Evolutionary conservation across 192 early-diverging fungal species (phyloP), one percentile per base, ranked within the genome.

Genomic region (Podila clonocystis): DNA sequence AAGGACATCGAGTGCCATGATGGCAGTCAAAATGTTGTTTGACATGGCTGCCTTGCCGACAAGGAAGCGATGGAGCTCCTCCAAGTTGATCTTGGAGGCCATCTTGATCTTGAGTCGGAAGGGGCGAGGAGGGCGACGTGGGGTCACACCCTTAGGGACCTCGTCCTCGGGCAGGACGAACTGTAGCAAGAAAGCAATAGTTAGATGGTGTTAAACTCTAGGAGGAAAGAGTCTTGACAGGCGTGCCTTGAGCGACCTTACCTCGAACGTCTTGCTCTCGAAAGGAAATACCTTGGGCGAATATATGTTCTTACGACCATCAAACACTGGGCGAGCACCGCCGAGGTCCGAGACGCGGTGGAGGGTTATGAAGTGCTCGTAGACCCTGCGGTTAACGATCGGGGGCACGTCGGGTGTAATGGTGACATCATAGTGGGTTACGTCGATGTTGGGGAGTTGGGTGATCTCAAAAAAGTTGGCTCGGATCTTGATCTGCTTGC

Each of bases 371-470:
- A 93, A 91, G n/a, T 87, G 63, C 65, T 93, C 85, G 82, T 89
- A 95, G 59, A 96, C 77, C 13, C 88, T 82, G 9, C 93, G 70
- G 72, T 93, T 91, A 41, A 96, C 91, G 5, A 90, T 87, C 4
- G 92, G 90, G 15, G 95, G 95, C 20, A 94, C 93, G 62, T 94
- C 91, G 9, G 95, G 94, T 2, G 78, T 82, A 31, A 98, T 91
- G 0, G 86, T 87, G 15, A 98, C 86, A 82, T 96, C 94, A 84
- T 97, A 99, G 68, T 98, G 97, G 78, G 93, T 87, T n/a, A 99
- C 88, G 6, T 89, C 89, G 0, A 72, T 84, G 19, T 87, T 74
- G 5, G 92, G 91, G 17, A 94, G 87, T 28, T 86, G 84, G 31
- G 74, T 82, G 34, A 98, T 78, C 62, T 93, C 91, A 72, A 96